phyloP scores from a whole-genome alignment of 108 stramenopile genomes.

The Skeletonema costatum region DNA sequence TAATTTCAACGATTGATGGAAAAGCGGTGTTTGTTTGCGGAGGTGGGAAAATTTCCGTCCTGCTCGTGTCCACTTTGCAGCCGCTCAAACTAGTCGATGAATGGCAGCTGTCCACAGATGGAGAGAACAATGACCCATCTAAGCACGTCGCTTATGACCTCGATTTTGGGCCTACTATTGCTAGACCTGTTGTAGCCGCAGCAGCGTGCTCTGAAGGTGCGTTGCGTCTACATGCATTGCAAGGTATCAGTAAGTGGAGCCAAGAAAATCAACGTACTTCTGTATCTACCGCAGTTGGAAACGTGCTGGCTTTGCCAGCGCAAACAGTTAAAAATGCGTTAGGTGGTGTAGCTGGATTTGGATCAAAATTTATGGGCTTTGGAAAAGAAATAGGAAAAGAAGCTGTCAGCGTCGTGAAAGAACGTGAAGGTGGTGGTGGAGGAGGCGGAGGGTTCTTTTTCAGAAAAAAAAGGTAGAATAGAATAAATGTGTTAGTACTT shows the following conservation, averaged over 20 bases:
- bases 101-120: slow-evolving; percentile 64
- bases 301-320: slow-evolving; percentile 71
- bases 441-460: slow-evolving; percentile 8
- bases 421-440: neutral
- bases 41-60: slow-evolving; percentile 76
- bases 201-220: slow-evolving; percentile 84
- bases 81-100: slow-evolving; percentile 80
- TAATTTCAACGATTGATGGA: slow-evolving; percentile 75
- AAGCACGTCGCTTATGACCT: slow-evolving; percentile 63
- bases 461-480: neutral
- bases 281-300: slow-evolving; percentile 63
- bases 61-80: slow-evolving; percentile 72
- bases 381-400: slow-evolving; percentile 84
- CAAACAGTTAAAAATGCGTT: slow-evolving; percentile 75
- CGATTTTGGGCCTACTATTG: slow-evolving; percentile 87
- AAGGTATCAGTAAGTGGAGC: slow-evolving; percentile 84
- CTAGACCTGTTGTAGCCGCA: slow-evolving; percentile 85
- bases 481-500: neutral
- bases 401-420: slow-evolving; percentile 52
- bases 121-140: slow-evolving; percentile 51
- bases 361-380: slow-evolving; percentile 69
- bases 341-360: slow-evolving; percentile 72
- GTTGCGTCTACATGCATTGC: slow-evolving; percentile 83
- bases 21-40: slow-evolving; percentile 81
- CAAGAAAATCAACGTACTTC: slow-evolving; percentile 48